Evolutionary conservation across 352 stramenopile genomes (phyloP).

Genomic region (Globisporangium ultimum): DNA sequence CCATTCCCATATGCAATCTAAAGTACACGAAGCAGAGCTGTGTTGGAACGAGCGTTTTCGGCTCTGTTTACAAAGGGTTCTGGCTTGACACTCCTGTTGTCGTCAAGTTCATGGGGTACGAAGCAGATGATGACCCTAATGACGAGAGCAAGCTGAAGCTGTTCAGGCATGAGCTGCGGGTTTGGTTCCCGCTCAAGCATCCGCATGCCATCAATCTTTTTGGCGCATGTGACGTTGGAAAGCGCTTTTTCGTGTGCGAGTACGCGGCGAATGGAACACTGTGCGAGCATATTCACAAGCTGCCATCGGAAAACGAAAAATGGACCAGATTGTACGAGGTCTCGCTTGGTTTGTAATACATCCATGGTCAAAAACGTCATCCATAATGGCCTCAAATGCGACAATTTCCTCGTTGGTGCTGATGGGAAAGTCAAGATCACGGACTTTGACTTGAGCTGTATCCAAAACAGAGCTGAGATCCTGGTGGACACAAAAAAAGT

Average conservation of each 20-base stretch:
- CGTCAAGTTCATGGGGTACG: slow-evolving; percentile 10
- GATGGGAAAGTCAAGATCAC: slow-evolving; percentile 2
- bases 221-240: slow-evolving; percentile 2
- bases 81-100: slow-evolving; percentile 3
- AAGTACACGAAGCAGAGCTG: not conserved
- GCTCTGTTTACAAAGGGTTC: not conserved
- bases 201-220: slow-evolving; percentile 9
- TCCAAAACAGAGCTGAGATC: slow-evolving; percentile 6
- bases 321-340: not conserved
- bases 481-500: not conserved
- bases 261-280: slow-evolving; percentile 1
- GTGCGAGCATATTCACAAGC: not conserved
- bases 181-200: slow-evolving; percentile 8
- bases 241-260: slow-evolving; percentile 6
- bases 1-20: not conserved
- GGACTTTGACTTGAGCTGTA: slow-evolving; percentile 14
- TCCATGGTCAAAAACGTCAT: slow-evolving; percentile 2
- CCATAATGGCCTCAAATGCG: slow-evolving; percentile 12
- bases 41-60: not conserved
- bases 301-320: not conserved
- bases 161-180: slow-evolving; percentile 9
- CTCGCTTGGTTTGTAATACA: not conserved
- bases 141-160: not conserved
- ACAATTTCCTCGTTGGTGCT: slow-evolving; percentile 6
- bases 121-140: not conserved